These are phyloP conservation scores for Solanum hybrid DNA, from an alignment of 305 asterid species.

Conservation along the genomic window DNA sequence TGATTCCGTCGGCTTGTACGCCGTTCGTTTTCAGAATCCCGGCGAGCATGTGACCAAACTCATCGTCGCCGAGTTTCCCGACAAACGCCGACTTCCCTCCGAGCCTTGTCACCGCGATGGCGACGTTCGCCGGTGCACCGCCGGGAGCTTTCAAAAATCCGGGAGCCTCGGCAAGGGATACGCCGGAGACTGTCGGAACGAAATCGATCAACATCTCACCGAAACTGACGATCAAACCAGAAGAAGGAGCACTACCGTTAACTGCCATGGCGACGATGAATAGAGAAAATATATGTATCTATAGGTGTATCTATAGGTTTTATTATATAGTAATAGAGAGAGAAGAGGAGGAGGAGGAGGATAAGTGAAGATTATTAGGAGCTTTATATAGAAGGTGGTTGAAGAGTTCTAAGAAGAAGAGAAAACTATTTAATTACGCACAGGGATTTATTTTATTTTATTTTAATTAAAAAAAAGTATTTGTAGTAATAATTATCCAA, in stretches of 20 bases:
- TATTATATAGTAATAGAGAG: background rate
- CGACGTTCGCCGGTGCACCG: slow-evolving; percentile 74
- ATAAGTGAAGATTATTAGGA: background rate
- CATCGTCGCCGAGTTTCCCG: slow-evolving; percentile 85
- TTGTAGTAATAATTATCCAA: background rate
- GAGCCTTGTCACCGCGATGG: slow-evolving; percentile 70
- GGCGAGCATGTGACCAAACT: slow-evolving; percentile 86
- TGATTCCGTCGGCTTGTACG: slow-evolving; percentile 59
- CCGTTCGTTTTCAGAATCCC: slow-evolving; percentile 70
- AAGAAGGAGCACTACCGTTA: background rate
- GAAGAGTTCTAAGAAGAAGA: background rate
- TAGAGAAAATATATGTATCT: background rate
- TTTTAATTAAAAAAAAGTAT: background rate
- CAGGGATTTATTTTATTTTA: too few relatives aligned
- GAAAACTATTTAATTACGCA: background rate
- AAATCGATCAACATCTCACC: slow-evolving; percentile 85
- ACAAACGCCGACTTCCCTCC: slow-evolving; percentile 74
- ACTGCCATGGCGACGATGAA: slow-evolving; percentile 26
- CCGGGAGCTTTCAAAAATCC: slow-evolving; percentile 85
- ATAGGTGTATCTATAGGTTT: background rate
- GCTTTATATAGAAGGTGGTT: slow-evolving; percentile 12
- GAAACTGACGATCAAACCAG: slow-evolving; percentile 48
- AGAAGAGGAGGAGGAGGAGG: background rate
- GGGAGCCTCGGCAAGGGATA: slow-evolving; percentile 78
- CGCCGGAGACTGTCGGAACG: slow-evolving; percentile 87